Percentiles rank a stretch among this genome's conserved stretches.
phyloP scores from a whole-genome alignment of 345 rosid genomes.

The Eucalyptus sp. region DNA sequence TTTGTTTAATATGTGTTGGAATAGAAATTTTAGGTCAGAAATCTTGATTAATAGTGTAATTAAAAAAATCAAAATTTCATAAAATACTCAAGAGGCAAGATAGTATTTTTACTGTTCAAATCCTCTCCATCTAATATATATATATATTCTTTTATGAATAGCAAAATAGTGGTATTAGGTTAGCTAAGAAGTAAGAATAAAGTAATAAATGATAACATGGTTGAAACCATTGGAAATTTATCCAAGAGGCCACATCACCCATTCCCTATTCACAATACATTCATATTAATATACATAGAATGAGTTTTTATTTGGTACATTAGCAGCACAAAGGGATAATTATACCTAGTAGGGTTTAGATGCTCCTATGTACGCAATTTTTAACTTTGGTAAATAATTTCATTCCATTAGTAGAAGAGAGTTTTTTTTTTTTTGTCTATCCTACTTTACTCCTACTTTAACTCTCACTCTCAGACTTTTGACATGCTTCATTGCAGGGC shows the following conservation, averaged over 20 bases:
- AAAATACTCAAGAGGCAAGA: background rate
- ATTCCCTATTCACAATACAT: background rate
- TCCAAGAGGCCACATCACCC: background rate
- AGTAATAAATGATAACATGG: background rate
- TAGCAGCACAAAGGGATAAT: background rate
- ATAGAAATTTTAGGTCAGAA: background rate
- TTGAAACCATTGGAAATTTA: background rate
- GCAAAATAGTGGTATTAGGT: background rate
- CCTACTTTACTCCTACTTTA: too few relatives aligned
- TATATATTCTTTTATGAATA: background rate
- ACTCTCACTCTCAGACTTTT: too few relatives aligned
- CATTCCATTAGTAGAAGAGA: background rate
- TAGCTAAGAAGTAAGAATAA: background rate
- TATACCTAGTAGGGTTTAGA: background rate
- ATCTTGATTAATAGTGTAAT: background rate
- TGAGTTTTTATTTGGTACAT: background rate
- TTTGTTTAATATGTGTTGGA: background rate
- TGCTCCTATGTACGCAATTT: background rate
- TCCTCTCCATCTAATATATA: background rate
- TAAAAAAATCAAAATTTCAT: background rate
- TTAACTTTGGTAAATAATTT: too few relatives aligned
- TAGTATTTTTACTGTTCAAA: background rate
- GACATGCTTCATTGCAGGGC: rapidly evolving
- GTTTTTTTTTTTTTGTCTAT: background rate
- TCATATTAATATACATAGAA: background rate